phyloP scores from a whole-genome alignment of 2,329 filamentous ascomycete genomes.

The Colletotrichum tanaceti region DNA sequence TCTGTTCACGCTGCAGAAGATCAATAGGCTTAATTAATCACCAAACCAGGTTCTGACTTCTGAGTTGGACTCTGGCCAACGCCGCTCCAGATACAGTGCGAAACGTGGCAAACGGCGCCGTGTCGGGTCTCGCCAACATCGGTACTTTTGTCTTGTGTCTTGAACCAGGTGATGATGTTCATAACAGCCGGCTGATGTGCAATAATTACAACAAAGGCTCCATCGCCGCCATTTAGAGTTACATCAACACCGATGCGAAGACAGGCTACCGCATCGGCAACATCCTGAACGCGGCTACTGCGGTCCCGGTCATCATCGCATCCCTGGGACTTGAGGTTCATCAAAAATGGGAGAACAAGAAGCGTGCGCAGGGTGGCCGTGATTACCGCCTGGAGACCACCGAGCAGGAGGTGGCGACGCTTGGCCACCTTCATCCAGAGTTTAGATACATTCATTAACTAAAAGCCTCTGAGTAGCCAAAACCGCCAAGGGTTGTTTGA shows the following conservation, averaged over 20 bases:
- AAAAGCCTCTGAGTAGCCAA: background rate
- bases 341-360: slow-evolving; percentile 46
- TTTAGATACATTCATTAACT: slow-evolving; percentile 46
- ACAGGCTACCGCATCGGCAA: slow-evolving; percentile 46
- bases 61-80: slow-evolving; percentile 47
- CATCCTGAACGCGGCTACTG: slow-evolving; percentile 44
- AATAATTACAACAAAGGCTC: slow-evolving; percentile 42
- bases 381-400: slow-evolving; percentile 43
- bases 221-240: slow-evolving; percentile 47
- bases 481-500: background rate
- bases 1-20: background rate
- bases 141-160: slow-evolving; percentile 35
- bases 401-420: slow-evolving; percentile 41
- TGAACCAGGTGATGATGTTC: background rate
- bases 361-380: slow-evolving; percentile 43
- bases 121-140: slow-evolving; percentile 46
- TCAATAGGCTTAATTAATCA: background rate
- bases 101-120: slow-evolving; percentile 46
- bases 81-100: slow-evolving; percentile 46
- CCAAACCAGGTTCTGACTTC: slow-evolving; percentile 40
- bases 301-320: slow-evolving; percentile 43
- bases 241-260: slow-evolving; percentile 46
- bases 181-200: slow-evolving; percentile 4
- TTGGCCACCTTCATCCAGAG: slow-evolving; percentile 45
- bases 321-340: slow-evolving; percentile 42